Conservation (phyloP, 179 eudicot species). For the Silene coronaria region DNA sequence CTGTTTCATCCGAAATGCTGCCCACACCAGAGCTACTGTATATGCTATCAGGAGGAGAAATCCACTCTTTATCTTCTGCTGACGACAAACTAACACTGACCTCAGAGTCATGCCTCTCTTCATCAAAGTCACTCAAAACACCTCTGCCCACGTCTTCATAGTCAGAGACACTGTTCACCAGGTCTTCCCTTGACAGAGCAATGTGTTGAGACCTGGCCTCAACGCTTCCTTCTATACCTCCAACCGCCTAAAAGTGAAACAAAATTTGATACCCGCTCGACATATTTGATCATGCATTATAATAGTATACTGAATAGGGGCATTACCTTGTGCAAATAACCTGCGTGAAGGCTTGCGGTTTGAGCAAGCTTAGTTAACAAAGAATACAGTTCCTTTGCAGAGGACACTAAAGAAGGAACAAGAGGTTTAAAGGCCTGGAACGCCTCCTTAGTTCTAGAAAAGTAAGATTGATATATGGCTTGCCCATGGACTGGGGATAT, state of each 20-base stretch:
- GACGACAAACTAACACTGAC: slow-evolving; percentile 31
- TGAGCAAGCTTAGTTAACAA: slow-evolving; percentile 76
- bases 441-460: slow-evolving; percentile 63
- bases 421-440: slow-evolving; percentile 57
- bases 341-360: slow-evolving; percentile 90
- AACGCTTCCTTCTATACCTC: slow-evolving; percentile 76
- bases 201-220: slow-evolving; percentile 59
- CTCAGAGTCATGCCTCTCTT: slow-evolving; percentile 36
- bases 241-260: slow-evolving; percentile 62
- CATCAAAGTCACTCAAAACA: slow-evolving; percentile 33
- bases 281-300: slow-evolving; percentile 7
- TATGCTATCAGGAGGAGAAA: slow-evolving; percentile 88
- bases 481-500: slow-evolving; percentile 95
- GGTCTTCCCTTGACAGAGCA: slow-evolving; percentile 43
- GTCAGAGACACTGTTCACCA: slow-evolving; percentile 35
- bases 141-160: slow-evolving; percentile 43
- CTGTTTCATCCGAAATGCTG: slow-evolving; percentile 41
- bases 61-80: slow-evolving; percentile 67
- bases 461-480: slow-evolving; percentile 91
- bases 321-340: slow-evolving; percentile 89
- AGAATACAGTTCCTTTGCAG: slow-evolving; percentile 77
- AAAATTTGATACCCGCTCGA: slow-evolving; percentile 5
- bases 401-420: slow-evolving; percentile 58
- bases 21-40: slow-evolving; percentile 52
- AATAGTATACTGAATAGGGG: slow-evolving; percentile 3